Evolutionary conservation across 495 filamentous ascomycete genomes (phyloP).

Genomic region (Copromyces sp.): DNA sequence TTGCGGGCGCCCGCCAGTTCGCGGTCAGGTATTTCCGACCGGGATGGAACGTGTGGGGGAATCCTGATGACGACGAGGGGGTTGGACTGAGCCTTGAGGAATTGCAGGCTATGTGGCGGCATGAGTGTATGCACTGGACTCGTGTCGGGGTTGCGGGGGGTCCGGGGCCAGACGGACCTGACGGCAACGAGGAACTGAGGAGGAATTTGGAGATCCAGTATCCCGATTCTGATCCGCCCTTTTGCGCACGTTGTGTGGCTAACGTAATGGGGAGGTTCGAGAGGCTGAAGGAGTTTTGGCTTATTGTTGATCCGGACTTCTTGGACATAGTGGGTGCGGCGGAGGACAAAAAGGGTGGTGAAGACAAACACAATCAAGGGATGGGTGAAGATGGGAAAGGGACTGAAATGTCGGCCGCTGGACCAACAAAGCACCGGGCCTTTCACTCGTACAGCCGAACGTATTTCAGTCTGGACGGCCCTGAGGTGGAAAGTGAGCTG

Average conservation of each 20-base stretch:
- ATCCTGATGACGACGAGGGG: background rate
- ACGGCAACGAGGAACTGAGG: background rate
- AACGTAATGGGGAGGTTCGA: conserved; percentile 9
- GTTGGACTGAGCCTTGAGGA: background rate
- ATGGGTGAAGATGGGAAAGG: background rate
- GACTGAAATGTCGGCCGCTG: background rate
- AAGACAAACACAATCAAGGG: background rate
- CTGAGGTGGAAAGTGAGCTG: background rate
- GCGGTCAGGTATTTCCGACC: conserved; percentile 10
- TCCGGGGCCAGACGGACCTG: background rate
- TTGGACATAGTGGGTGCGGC: too few species aligned
- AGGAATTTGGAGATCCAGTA: background rate
- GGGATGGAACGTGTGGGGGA: conserved; percentile 4
- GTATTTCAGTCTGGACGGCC: conserved; percentile 4
- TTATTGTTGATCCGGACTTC: conserved; percentile 8
- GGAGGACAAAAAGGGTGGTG: background rate
- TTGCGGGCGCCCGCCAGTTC: conserved; percentile 6
- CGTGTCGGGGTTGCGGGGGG: background rate
- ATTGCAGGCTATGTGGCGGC: background rate
- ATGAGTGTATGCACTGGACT: background rate
- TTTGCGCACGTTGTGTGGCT: conserved; percentile 10
- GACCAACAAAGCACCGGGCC: background rate
- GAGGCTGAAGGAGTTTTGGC: conserved; percentile 10
- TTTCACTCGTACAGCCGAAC: conserved; percentile 10
- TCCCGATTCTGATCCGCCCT: background rate